Base-by-base conservation (phyloP, 805 yeast species). In the Kregervanrija pseudodelftensis region DNA sequence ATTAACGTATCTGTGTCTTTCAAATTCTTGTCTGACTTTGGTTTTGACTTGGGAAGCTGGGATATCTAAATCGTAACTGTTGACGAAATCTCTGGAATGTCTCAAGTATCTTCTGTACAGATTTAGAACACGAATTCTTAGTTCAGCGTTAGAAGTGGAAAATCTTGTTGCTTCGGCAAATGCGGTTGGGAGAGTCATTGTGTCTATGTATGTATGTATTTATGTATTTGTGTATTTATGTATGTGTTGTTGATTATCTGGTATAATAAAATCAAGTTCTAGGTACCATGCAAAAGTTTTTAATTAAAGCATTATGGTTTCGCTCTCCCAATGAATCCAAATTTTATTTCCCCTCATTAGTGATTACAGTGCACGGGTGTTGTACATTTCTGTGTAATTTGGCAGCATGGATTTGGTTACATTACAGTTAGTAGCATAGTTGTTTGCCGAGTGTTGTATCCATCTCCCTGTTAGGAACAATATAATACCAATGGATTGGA, bases 11-110 rank as follows among this genome's bases (percentile, higher is more conserved):
- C 95, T 74, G 59, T 86, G 62, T 69, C 95, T 81, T 66, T 87
- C 95, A 55, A 87, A 87, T 65, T 87, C 93, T 65, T 86, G 93
- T 74, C 95, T 80, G 53, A 87, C 75, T 67, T 83, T 85, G 46
- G 95, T 85, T 65, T 87, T 80, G 47, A 86, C 81, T 49, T 78
- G 74, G 35, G 91, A 80, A 10, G 83, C 79, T 31, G 95, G 91
- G 71, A 83, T 75, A 63, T 83, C 85, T 63, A 82, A 68, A 61
- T 80, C 85, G 61, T 83, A 82, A 54, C 79, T 67, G 66, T 82
- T 79, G 53, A 78, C 75, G 42, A 66, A 64, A 33, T 58, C 64
- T 42, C 66, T 58, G 1, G 80, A 48, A 76, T 76, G 70, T 74
- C 76, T 70, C 81, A 77, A 58, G 76, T 74, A 87, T 61, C 77